Conservation (phyloP, 2,329 filamentous ascomycete genomes). For the Epichloe coenophiala region DNA sequence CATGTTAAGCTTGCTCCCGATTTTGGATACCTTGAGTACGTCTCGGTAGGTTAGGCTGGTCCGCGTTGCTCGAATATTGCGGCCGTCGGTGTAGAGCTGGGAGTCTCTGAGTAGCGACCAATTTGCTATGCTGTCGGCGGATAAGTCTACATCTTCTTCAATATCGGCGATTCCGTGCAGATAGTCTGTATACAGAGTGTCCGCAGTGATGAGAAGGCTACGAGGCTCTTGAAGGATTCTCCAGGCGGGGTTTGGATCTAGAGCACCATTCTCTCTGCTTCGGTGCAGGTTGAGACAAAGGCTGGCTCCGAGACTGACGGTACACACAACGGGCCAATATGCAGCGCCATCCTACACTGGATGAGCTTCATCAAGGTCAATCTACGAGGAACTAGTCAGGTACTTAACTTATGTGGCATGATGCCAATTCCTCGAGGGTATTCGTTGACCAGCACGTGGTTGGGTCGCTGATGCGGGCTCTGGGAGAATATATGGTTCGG, state of each 20-base stretch:
- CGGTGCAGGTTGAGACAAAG: conserved; percentile 67
- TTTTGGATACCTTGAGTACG: conserved; percentile 66
- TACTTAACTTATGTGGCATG: conserved; percentile 69
- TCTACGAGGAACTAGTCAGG: conserved; percentile 7
- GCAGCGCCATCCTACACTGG: conserved; percentile 56
- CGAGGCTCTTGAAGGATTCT: conserved; percentile 70
- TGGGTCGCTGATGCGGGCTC: conserved; percentile 65
- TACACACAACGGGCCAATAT: conserved; percentile 81
- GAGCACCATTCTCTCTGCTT: conserved; percentile 45
- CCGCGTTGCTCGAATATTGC: conserved; percentile 44
- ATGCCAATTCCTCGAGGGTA: conserved; percentile 84
- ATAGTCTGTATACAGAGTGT: conserved; percentile 52
- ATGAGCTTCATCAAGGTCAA: conserved; percentile 19
- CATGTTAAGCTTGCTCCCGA: conserved; percentile 53
- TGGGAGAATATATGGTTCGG: conserved; percentile 35
- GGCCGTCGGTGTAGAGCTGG: conserved; percentile 33
- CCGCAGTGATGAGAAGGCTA: conserved; percentile 63
- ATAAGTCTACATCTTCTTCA: conserved; percentile 52
- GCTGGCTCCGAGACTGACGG: conserved; percentile 68
- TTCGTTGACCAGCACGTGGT: conserved; percentile 90
- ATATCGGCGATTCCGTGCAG: conserved; percentile 63
- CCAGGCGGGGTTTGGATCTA: conserved; percentile 36
- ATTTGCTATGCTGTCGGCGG: conserved; percentile 50
- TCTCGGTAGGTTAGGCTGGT: conserved; percentile 74
- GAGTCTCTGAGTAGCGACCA: conserved; percentile 51